These are phyloP conservation scores for Daedalea quercina DNA, from an alignment of 768 basidiomycete genomes.

Conservation along the genomic window DNA sequence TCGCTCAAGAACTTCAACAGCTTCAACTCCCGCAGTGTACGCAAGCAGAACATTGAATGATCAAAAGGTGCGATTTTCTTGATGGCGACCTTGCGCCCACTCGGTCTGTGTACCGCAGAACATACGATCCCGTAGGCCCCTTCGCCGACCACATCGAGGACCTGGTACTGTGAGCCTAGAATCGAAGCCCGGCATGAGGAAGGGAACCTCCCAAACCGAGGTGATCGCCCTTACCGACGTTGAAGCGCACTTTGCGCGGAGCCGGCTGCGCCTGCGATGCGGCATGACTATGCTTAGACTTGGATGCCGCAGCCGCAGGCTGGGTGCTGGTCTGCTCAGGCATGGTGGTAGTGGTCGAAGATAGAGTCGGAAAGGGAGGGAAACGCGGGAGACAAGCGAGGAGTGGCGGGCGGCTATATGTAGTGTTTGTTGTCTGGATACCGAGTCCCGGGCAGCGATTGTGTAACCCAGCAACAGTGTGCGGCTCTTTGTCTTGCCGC, in stretches of 20 bases:
- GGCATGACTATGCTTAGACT: constrained; percentile 41
- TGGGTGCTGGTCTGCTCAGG: constrained; percentile 15
- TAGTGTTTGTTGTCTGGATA: constrained; percentile 3
- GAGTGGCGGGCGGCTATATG: background rate
- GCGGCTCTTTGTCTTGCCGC: background rate
- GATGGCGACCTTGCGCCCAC: constrained; percentile 85
- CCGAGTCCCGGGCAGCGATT: background rate
- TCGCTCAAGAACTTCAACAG: constrained; percentile 75
- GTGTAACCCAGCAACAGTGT: background rate
- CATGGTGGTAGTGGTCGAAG: constrained; percentile 10
- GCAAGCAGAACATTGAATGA: constrained; percentile 87
- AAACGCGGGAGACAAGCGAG: background rate
- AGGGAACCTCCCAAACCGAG: background rate
- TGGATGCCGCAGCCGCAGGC: constrained; percentile 14
- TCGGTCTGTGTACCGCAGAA: constrained; percentile 74
- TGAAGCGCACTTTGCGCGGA: constrained; percentile 83
- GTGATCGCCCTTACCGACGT: constrained; percentile 52
- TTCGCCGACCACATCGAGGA: constrained; percentile 85
- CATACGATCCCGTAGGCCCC: constrained; percentile 94
- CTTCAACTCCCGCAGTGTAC: constrained; percentile 53
- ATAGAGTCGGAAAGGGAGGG: constrained; percentile 4
- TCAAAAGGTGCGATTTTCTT: constrained; percentile 95
- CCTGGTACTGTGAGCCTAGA: constrained; percentile 47
- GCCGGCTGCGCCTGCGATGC: constrained; percentile 42
- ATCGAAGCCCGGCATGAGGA: background rate